phyloP scores from a whole-genome alignment of 2,329 filamentous ascomycete genomes.

The Colletotrichum melonis region DNA sequence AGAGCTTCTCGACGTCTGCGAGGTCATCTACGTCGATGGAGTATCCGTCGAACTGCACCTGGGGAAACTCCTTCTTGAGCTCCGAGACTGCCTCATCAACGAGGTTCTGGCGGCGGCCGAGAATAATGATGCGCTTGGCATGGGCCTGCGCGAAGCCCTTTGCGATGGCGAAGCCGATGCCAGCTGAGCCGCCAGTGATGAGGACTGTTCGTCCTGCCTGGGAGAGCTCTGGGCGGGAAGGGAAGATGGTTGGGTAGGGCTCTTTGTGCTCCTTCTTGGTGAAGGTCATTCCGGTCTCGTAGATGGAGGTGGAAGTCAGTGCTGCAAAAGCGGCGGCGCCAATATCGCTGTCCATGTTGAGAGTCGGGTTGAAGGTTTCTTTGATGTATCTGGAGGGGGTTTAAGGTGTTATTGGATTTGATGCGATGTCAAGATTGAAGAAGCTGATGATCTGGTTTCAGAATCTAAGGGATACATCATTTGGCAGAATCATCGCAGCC shows the following conservation, averaged over 20 bases:
- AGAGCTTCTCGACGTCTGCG: constrained; percentile 14
- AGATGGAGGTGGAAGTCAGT: constrained; percentile 48
- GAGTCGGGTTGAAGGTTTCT: neutral
- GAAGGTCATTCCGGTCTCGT: constrained; percentile 20
- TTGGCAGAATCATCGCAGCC: no score
- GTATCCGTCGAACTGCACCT: neutral
- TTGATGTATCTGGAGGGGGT: neutral
- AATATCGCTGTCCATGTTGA: constrained; percentile 11
- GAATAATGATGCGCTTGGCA: constrained; percentile 50
- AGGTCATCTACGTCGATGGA: constrained; percentile 2
- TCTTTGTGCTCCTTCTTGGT: constrained; percentile 46
- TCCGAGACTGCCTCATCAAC: constrained; percentile 44
- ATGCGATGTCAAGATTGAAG: neutral
- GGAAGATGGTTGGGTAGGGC: constrained; percentile 51
- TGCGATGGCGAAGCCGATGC: constrained; percentile 74
- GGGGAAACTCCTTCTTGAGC: constrained; percentile 30
- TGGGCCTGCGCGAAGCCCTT: constrained; percentile 61
- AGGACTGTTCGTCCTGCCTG: constrained; percentile 65
- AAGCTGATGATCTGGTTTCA: neutral
- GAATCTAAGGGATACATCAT: neutral
- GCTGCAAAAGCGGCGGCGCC: neutral
- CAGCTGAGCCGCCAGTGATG: constrained; percentile 74
- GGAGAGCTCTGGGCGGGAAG: constrained; percentile 49
- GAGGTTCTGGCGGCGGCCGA: constrained; percentile 47
- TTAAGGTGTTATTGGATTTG: neutral